Evolutionary conservation across 768 basidiomycete species (phyloP).

Genomic region (Mycena indigotica): DNA sequence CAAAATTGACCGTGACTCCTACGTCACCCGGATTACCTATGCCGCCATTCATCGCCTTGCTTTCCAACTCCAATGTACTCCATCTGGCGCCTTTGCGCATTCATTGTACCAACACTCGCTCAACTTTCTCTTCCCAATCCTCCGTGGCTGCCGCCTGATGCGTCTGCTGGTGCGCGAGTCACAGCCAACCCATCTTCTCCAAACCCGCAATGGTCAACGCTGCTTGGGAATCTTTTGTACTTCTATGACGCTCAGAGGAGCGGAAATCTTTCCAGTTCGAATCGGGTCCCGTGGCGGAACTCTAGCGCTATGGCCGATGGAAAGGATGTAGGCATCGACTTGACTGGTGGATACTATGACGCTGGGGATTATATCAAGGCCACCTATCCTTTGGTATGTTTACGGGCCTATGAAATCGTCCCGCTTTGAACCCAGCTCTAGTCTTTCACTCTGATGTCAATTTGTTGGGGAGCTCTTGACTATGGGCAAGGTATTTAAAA

Average conservation of each 20-base stretch:
- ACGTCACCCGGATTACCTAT: too few relatives aligned
- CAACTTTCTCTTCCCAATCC: conserved; percentile 69
- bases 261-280: conserved; percentile 65
- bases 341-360: conserved; percentile 90
- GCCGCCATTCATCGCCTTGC: too few relatives aligned
- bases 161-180: conserved; percentile 54
- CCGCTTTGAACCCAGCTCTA: conserved; percentile 29
- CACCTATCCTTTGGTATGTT: conserved; percentile 76
- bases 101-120: conserved; percentile 36
- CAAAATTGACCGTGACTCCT: too few relatives aligned
- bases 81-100: conserved; percentile 28
- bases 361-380: conserved; percentile 93
- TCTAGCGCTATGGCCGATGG: conserved; percentile 80
- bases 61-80: conserved; percentile 1
- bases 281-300: conserved; percentile 88
- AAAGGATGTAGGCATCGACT: conserved; percentile 66
- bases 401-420: not conserved
- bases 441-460: conserved; percentile 82
- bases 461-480: conserved; percentile 90
- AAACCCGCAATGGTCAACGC: conserved; percentile 79
- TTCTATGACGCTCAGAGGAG: conserved; percentile 94
- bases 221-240: conserved; percentile 80
- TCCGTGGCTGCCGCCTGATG: conserved; percentile 63
- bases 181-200: conserved; percentile 46
- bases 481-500: conserved; percentile 65